Conservation (phyloP, 129 eudicot species). For the Flaveria linearis region DNA sequence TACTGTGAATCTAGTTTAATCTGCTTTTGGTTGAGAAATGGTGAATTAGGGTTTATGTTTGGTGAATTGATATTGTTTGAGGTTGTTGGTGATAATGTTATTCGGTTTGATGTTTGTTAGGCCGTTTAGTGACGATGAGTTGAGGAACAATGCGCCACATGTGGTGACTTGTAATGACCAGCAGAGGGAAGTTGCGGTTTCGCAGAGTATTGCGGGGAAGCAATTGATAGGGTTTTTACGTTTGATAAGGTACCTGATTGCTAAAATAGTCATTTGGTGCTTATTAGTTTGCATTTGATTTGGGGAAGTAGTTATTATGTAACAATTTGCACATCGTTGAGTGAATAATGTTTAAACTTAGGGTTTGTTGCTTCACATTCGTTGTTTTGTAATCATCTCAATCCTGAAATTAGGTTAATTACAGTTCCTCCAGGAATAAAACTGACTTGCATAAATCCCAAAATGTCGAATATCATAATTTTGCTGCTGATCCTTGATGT, state of each 20-base stretch:
- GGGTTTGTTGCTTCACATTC: neutral
- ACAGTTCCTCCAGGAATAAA: neutral
- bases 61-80: neutral
- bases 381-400: neutral
- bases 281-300: slow-evolving; percentile 7
- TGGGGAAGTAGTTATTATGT: neutral
- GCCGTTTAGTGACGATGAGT: slow-evolving; percentile 77
- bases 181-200: slow-evolving; percentile 73
- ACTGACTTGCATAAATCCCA: neutral
- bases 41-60: slow-evolving; percentile 18
- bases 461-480: neutral
- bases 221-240: slow-evolving; percentile 69
- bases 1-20: slow-evolving; percentile 21
- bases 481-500: neutral
- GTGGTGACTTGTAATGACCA: slow-evolving; percentile 69
- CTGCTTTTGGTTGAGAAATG: neutral
- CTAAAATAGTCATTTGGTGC: neutral
- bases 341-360: neutral
- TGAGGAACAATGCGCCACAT: slow-evolving; percentile 78
- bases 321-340: neutral
- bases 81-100: neutral
- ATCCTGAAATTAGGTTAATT: neutral
- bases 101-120: slow-evolving; percentile 31
- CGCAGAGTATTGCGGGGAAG: slow-evolving; percentile 82
- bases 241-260: slow-evolving; percentile 63